Evolutionary conservation across 2,329 filamentous ascomycete genomes (phyloP).

Genomic region (Coleophoma crateriformis): DNA sequence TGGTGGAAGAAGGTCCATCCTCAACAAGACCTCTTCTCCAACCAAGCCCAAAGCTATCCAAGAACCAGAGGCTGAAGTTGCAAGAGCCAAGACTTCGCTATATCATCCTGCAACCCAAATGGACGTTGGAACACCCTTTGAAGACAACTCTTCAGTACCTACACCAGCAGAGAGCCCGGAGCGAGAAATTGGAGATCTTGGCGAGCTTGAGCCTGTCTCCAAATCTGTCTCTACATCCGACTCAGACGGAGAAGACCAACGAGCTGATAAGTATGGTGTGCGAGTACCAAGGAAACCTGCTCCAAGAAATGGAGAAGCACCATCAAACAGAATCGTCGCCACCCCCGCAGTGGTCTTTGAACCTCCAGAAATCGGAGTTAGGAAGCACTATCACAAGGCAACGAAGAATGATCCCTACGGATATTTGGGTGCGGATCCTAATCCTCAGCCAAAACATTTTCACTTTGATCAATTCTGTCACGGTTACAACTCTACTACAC

Average conservation of each 20-base stretch:
- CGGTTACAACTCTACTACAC: conserved; percentile 20
- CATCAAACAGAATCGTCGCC: conserved; percentile 18
- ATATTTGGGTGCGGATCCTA: conserved; percentile 18
- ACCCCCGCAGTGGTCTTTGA: conserved; percentile 19
- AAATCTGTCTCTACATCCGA: conserved; percentile 6
- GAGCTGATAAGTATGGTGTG: conserved; percentile 22
- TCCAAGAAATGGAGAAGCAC: conserved; percentile 16
- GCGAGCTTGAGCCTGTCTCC: too few relatives aligned
- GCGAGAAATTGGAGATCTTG: conserved; percentile 9
- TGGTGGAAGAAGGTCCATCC: conserved; percentile 3
- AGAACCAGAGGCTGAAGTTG: conserved; percentile 6
- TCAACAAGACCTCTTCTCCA: conserved; percentile 3
- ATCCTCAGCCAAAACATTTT: conserved; percentile 20
- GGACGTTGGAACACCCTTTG: conserved; percentile 2
- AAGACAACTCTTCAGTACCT: conserved; percentile 11
- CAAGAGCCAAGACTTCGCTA: conserved; percentile 7
- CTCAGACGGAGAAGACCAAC: conserved; percentile 14
- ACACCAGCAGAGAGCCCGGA: conserved; percentile 13
- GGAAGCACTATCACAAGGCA: conserved; percentile 16
- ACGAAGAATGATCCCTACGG: conserved; percentile 14
- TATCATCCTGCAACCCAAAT: conserved; percentile 8
- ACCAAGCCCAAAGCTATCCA: conserved; percentile 1
- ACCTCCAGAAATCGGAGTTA: conserved; percentile 22
- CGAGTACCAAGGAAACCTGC: conserved; percentile 18
- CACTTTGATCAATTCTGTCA: conserved; percentile 20